These are phyloP conservation scores for Chlamydomonas sphaeroides DNA, from an alignment of 139 green algal genomes.

Conservation along the genomic window DNA sequence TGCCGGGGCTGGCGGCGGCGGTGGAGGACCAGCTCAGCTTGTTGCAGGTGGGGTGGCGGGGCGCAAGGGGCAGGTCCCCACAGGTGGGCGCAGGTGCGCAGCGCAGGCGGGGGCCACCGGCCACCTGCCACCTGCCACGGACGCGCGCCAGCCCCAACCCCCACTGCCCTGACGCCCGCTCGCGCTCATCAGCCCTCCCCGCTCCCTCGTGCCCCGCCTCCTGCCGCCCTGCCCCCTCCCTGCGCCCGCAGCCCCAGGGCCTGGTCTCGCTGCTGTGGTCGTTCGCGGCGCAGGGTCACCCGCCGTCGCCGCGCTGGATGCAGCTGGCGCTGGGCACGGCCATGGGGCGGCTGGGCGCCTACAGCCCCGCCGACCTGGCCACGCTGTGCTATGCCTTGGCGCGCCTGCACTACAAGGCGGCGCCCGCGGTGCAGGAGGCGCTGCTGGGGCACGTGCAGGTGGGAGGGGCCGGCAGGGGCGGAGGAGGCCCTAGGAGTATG, in stretches of 20 bases:
- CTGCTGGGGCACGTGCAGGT: constrained; percentile 27
- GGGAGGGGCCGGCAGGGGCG: no score
- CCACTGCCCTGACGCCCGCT: no score
- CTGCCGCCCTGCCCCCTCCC: background rate
- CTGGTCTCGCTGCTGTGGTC: constrained; percentile 46
- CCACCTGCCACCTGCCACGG: no score
- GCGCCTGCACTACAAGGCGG: constrained; percentile 44
- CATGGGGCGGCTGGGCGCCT: background rate
- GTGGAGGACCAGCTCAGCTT: constrained; percentile 24
- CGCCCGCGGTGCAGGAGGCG: constrained; percentile 3
- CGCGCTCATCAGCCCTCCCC: background rate
- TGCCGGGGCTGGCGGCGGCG: constrained; percentile 25
- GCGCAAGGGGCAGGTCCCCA: no score
- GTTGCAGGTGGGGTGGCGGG: background rate
- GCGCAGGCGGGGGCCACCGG: no score
- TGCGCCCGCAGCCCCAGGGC: constrained; percentile 29
- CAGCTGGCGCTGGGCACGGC: background rate
- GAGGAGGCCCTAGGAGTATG: no score
- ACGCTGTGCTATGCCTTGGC: constrained; percentile 29
- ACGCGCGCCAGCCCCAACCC: no score
- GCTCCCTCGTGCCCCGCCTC: background rate
- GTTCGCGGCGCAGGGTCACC: constrained; percentile 26
- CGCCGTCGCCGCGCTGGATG: constrained; percentile 46
- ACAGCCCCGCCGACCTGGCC: constrained; percentile 22
- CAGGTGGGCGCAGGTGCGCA: no score